Conservation (phyloP, 331 rosid genomes). For the Quercus tomentella region DNA sequence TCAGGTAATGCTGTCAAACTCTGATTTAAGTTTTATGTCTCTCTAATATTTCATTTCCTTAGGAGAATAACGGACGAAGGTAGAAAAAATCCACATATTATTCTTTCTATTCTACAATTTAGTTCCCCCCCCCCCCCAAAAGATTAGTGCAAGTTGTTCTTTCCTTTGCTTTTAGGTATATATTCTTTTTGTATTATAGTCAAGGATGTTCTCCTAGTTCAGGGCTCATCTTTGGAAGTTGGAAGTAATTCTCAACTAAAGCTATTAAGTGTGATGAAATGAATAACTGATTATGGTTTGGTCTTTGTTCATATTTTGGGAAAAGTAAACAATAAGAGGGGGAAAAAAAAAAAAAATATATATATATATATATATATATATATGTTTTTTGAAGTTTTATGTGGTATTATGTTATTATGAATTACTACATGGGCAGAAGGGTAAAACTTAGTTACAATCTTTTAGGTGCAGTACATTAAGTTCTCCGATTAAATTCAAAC, state of each 20-base stretch:
- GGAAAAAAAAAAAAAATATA: too few species aligned
- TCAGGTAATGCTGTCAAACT: slow-evolving; percentile 39
- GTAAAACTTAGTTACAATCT: too few species aligned
- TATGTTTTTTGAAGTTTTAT: too few species aligned
- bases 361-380: too few species aligned
- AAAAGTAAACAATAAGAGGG: too few species aligned
- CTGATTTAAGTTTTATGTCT: slow-evolving; percentile 1
- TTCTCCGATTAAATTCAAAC: too few species aligned
- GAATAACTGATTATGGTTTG: neutral
- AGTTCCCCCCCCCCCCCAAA: too few species aligned
- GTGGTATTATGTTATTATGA: too few species aligned
- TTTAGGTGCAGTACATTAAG: too few species aligned
- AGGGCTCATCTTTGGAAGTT: neutral
- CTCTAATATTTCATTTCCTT: neutral
- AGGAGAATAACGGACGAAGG: neutral
- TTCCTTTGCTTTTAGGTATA: neutral
- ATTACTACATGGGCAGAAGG: too few species aligned
- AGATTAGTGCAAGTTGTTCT: neutral
- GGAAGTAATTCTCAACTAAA: neutral
- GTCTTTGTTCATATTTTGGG: neutral
- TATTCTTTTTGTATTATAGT: neutral
- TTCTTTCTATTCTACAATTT: neutral
- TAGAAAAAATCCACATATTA: neutral
- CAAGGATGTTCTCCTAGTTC: neutral
- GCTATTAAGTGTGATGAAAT: too few species aligned